Evolutionary conservation across 2,329 filamentous ascomycete genomes (phyloP).

Genomic region (Penicillium polonicum): DNA sequence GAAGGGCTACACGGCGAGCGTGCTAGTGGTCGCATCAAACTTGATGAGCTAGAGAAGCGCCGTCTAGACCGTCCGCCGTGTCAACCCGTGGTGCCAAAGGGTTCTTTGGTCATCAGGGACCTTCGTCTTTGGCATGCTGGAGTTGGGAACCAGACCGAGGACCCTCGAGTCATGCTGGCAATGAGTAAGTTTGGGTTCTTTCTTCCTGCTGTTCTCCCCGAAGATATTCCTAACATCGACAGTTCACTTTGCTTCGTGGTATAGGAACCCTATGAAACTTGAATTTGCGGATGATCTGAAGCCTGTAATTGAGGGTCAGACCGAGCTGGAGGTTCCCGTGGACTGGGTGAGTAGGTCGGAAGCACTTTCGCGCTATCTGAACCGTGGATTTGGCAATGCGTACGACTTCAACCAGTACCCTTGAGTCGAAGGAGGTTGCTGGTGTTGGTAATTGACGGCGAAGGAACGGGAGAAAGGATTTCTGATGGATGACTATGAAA

Average conservation of each 20-base stretch:
- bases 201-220: not conserved
- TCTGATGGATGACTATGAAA: too few species aligned
- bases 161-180: slow-evolving; percentile 59
- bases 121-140: slow-evolving; percentile 64
- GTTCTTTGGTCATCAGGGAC: slow-evolving; percentile 59
- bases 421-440: not conserved
- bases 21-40: slow-evolving; percentile 53
- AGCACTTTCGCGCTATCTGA: slow-evolving; percentile 51
- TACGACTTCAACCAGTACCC: slow-evolving; percentile 59
- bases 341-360: slow-evolving; percentile 49
- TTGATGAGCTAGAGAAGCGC: slow-evolving; percentile 37
- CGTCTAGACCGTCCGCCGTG: slow-evolving; percentile 43
- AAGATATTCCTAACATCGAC: not conserved
- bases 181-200: slow-evolving; percentile 38
- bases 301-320: slow-evolving; percentile 44
- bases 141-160: slow-evolving; percentile 56
- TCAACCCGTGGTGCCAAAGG: slow-evolving; percentile 55
- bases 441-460: not conserved
- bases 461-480: too few species aligned
- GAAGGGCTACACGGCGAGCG: slow-evolving; percentile 53
- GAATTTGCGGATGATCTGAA: slow-evolving; percentile 54
- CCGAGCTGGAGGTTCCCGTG: slow-evolving; percentile 52
- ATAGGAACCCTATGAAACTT: slow-evolving; percentile 58
- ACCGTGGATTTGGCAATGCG: slow-evolving; percentile 59
- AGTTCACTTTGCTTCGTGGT: slow-evolving; percentile 59